phyloP scores from a whole-genome alignment of 495 filamentous ascomycete genomes.

The Bryoglossum gracile region DNA sequence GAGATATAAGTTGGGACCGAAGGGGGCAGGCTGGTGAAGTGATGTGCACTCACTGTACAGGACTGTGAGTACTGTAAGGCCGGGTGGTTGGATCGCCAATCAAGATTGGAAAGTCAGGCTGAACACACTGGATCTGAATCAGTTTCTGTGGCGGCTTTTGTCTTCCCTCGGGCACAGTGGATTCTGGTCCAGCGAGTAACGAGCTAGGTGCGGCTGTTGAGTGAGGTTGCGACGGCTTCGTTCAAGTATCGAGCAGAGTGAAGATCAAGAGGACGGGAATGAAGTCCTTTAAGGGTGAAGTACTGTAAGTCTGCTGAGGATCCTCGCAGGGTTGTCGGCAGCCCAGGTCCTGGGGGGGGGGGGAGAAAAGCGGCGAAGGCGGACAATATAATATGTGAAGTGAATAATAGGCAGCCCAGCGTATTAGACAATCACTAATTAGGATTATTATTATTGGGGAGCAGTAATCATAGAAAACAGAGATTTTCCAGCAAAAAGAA shows the following conservation, averaged over 20 bases:
- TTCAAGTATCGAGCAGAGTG: not conserved
- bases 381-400: not conserved
- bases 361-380: constrained; percentile 1
- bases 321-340: not conserved
- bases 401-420: not conserved
- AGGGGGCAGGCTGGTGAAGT: no score
- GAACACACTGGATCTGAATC: constrained; percentile 12
- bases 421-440: not conserved
- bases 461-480: not conserved
- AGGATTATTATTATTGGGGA: not conserved
- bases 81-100: not conserved
- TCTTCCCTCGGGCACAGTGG: not conserved
- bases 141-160: not conserved
- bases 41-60: no score
- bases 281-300: not conserved
- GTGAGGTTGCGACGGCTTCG: not conserved
- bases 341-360: not conserved
- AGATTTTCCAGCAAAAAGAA: constrained; percentile 3
- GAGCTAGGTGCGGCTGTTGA: not conserved
- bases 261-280: not conserved
- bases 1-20: no score
- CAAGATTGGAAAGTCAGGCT: not conserved
- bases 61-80: no score
- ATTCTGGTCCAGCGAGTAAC: not conserved
- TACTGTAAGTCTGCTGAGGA: not conserved